Conservation (phyloP, 202 grass and related monocot genomes). For the Musa balbisiana region DNA sequence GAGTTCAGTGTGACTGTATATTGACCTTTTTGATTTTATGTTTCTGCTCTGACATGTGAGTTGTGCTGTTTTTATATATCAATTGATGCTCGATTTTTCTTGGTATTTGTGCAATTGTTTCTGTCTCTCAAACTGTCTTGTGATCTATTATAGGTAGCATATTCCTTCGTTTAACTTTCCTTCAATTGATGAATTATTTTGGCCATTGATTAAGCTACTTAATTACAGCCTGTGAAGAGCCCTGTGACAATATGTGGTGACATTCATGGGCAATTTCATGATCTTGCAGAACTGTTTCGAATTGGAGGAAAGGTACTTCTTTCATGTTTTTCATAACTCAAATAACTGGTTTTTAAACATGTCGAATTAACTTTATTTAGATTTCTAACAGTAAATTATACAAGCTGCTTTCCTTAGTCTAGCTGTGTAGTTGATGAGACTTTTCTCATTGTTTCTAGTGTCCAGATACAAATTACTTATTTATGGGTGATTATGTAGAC, state of each 20-base stretch:
- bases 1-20: too few relatives aligned
- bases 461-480: constrained; percentile 92
- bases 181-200: not conserved
- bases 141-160: not conserved
- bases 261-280: constrained; percentile 97
- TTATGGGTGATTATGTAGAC: constrained; percentile 98
- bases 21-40: too few relatives aligned
- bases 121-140: too few relatives aligned
- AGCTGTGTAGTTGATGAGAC: not conserved
- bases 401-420: too few relatives aligned
- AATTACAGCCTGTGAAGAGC: constrained; percentile 78
- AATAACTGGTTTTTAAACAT: not conserved
- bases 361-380: not conserved
- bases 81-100: too few relatives aligned
- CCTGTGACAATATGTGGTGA: constrained; percentile 97
- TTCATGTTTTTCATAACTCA: constrained; percentile 6
- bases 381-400: not conserved
- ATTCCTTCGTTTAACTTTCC: not conserved
- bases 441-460: constrained; percentile 48
- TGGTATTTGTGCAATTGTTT: too few relatives aligned
- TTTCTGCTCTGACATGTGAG: too few relatives aligned
- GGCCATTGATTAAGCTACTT: constrained; percentile 22
- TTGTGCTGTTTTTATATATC: too few relatives aligned
- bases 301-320: constrained; percentile 80
- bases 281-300: constrained; percentile 92